Base-by-base conservation (phyloP, 768 basidiomycete genomes). In the Neoboletus magnificus region DNA sequence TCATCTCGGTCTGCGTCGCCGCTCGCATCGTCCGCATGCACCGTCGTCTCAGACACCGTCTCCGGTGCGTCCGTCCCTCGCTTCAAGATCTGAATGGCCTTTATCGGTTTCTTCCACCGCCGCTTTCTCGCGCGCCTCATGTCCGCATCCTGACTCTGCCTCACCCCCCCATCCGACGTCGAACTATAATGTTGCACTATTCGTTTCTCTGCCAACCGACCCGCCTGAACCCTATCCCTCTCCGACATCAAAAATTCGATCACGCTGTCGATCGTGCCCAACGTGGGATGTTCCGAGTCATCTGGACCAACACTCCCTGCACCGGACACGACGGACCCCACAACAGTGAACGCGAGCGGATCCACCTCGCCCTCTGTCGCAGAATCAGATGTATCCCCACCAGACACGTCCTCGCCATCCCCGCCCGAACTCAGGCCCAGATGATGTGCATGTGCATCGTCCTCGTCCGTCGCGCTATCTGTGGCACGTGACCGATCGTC, bases 211-310 rank as follows among this genome's bases (percentile, higher is more conserved):
- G 67, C 50, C 67, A 62, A 61, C 25, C 68, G 61, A 41, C 73
- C 66, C 8, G 83, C 85, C 42, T 75, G 79, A 59, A 82, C 76
- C 57, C 78, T 77, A 35, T 81, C 82, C 52, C 87, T 77, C 66
- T 91, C 89, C 11, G 82, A 82, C 41, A 85, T 86, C 48, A 91
- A 77, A 57, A 90, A 92, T n/a, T 80, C 81, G 15, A 92, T 76
- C 0, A 86, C 87, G 56, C 84, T 83, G 55, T 87, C 87, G 16
- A 92, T 78, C 50, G 82, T 80, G 0, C 90, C 90, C 15, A 92
- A 71, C 3, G 86, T 89, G 0, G 90, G 89, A 44, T 81, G 77
- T 27, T 74, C 75, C 16, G 66, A 48, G 22, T 77, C 58, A 25
- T 71, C 70, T 8, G 66, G 59, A 25, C 74, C 73, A 3, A 62